Percentiles rank a stretch among this genome's conserved stretches.
Conservation (phyloP, 192 early-diverging fungal genomes). For the Chytriomyces sp. region DNA sequence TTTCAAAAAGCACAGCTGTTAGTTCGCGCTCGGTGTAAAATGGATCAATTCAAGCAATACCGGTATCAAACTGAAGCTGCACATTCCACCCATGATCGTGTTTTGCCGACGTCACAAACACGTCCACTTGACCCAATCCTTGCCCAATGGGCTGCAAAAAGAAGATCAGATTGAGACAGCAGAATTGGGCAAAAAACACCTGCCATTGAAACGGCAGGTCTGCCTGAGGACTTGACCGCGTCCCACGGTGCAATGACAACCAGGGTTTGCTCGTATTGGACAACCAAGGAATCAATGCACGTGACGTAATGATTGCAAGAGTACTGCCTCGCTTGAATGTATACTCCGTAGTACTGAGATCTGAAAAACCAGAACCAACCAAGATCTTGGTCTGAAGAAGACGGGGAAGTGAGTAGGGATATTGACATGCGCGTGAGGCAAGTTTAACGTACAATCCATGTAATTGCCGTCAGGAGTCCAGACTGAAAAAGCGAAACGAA, state of each 20-base stretch:
- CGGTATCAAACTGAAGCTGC: neutral
- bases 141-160: neutral
- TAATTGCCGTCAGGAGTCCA: too few species aligned
- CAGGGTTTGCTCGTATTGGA: neutral
- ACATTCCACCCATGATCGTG: neutral
- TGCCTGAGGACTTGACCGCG: neutral
- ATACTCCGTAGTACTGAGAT: neutral
- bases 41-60: neutral
- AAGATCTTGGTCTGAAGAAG: neutral
- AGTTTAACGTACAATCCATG: too few species aligned
- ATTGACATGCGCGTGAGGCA: too few species aligned
- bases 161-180: neutral
- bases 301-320: neutral
- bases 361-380: neutral
- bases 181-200: neutral
- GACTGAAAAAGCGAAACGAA: too few species aligned
- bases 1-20: neutral
- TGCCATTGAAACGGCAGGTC: neutral
- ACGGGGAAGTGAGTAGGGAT: too few species aligned
- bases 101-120: neutral
- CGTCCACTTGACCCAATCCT: neutral
- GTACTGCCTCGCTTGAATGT: neutral
- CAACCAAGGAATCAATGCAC: neutral
- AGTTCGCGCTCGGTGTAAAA: neutral
- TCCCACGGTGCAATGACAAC: neutral